phyloP scores from a whole-genome alignment of 108 stramenopile genomes.

The Cyclotella atomus region DNA sequence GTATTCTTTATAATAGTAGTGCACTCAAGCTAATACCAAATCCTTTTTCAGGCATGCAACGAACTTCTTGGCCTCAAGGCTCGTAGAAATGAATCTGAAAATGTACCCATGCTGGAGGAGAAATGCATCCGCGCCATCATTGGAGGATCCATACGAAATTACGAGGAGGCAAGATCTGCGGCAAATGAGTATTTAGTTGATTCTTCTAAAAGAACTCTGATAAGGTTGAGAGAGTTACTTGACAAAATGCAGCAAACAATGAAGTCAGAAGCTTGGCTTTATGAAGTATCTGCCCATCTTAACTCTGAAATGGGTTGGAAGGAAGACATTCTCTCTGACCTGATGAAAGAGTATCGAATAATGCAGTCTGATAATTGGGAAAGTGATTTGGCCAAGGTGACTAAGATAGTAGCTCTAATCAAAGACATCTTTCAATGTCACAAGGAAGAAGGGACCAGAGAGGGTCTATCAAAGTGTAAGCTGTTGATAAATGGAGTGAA shows the following conservation, averaged over 20 bases:
- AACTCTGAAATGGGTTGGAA: conserved; percentile 70
- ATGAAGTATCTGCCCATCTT: conserved; percentile 66
- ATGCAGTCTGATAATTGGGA: conserved; percentile 71
- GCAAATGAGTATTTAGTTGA: conserved; percentile 53
- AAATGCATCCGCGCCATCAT: conserved; percentile 80
- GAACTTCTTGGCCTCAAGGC: conserved; percentile 67
- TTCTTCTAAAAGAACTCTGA: conserved; percentile 63
- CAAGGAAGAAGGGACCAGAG: conserved; percentile 37
- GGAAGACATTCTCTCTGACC: conserved; percentile 64
- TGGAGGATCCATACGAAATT: conserved; percentile 59
- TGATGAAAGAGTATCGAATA: conserved; percentile 86
- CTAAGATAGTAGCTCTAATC: conserved; percentile 56
- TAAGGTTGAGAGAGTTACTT: conserved; percentile 68
- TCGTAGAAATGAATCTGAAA: conserved; percentile 49
- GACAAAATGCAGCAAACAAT: conserved; percentile 51
- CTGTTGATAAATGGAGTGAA: conserved; percentile 65
- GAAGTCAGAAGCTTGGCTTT: conserved; percentile 74
- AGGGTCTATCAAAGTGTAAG: conserved; percentile 64
- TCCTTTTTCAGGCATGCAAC: conserved; percentile 52
- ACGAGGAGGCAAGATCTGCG: conserved; percentile 28
- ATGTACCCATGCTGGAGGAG: conserved; percentile 71
- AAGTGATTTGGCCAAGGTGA: conserved; percentile 56
- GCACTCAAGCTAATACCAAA: too few species aligned
- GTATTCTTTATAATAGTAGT: not conserved
- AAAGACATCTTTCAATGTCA: conserved; percentile 65